Evolutionary conservation across 352 stramenopile species (phyloP), one percentile per base, ranked within the genome.

Genomic region (Globisporangium emineosum): DNA sequence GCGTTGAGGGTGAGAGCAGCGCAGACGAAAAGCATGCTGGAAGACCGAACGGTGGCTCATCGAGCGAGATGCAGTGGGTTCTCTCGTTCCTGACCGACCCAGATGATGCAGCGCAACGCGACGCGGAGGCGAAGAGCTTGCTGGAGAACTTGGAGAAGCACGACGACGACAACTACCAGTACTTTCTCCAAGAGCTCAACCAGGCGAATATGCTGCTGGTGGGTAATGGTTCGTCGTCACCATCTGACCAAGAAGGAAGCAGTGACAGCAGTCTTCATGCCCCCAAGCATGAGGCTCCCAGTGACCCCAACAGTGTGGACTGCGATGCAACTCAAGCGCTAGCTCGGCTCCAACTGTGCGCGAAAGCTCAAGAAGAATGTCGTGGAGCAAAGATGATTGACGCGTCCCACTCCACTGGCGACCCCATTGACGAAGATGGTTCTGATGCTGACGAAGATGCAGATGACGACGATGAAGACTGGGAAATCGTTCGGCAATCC

Each of bases 111-210:
- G 82, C 77, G 15, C 65, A 67, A 23, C 68, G 74, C 4, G 82
- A 91, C 50, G 71, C 63, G 2, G 80, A 89, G 29, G 78, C 79
- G 25, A 91, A 89, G 55, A 73, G 77, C 58, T 61, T 89, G 52
- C 45, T 85, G 21, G 66, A 57, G n/a, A 71, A 53, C 21, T 33
- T 56, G 12, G 73, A 80, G 47, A 76, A 77, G 45, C 54, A 75
- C 25, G 75, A 89, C 2, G 79, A 91, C 43, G 82, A 91, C 65
- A 88, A 89, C 71, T 89, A 87, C 68, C 80, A 91, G 60, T 77
- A 76, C 47, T 91, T 91, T 40, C 49, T 91, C 15, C 78, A 85
- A 45, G 77, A 86, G 35, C 71, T 89, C 33, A 66, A 73, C 12
- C 69, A 88, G 0, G 79, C 77, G 13, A 88, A 88, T 32, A 51